phyloP scores from a whole-genome alignment of 495 filamentous ascomycete genomes.

The Neurospora sp. region DNA sequence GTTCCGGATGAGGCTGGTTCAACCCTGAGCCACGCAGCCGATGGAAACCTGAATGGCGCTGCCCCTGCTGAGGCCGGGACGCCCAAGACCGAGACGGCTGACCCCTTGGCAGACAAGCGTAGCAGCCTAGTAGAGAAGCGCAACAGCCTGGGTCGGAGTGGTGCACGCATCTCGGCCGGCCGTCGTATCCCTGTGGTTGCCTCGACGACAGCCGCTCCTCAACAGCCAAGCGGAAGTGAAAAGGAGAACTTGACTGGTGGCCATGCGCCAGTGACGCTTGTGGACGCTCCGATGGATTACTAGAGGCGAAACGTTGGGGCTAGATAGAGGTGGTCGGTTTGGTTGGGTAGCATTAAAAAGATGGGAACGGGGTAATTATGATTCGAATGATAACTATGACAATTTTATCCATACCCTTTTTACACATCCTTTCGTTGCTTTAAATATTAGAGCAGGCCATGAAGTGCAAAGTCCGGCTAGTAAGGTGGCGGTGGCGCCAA shows the following conservation, averaged over 20 bases:
- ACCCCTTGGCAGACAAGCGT: slow-evolving; percentile 31
- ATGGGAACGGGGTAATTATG: neutral
- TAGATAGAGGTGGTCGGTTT: neutral
- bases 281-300: slow-evolving; percentile 28
- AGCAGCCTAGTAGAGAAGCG: slow-evolving; percentile 35
- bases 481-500: neutral
- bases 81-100: slow-evolving; percentile 19
- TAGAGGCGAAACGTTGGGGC: slow-evolving; percentile 11
- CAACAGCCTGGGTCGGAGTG: slow-evolving; percentile 41
- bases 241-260: neutral
- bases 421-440: neutral
- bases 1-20: slow-evolving; percentile 32
- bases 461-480: neutral
- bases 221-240: slow-evolving; percentile 2
- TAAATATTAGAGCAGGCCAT: no score
- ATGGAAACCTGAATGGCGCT: slow-evolving; percentile 32
- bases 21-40: slow-evolving; percentile 28
- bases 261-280: slow-evolving; percentile 18
- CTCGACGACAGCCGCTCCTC: slow-evolving; percentile 1
- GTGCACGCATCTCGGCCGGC: slow-evolving; percentile 32
- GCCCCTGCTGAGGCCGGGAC: slow-evolving; percentile 16
- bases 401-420: neutral
- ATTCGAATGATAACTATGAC: neutral
- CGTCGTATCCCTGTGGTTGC: slow-evolving; percentile 26
- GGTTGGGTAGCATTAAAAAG: neutral